Evolutionary conservation across 257 asterid species (phyloP), one percentile per base, ranked within the genome.

Genomic region (Petunia axillaris): DNA sequence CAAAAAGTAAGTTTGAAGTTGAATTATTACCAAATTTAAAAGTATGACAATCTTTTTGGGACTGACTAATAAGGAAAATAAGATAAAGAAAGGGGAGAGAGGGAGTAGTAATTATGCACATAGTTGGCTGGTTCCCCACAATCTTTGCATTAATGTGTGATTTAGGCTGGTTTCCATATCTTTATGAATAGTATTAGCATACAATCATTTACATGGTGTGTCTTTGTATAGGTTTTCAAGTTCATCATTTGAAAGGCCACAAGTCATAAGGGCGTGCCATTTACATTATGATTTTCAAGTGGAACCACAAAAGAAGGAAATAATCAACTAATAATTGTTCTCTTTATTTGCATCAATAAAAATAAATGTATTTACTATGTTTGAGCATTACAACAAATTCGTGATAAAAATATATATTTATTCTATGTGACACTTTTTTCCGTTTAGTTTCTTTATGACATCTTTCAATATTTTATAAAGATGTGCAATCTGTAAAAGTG

Each of bases 111-210:
- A 73, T 48, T 52, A 39, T 40, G 35, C 37, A 75, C 39, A 75
- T n/a, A 36, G 3, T 15, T 46, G 59, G 80, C 5, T 77, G 46
- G 59, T 16, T 77, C 41, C 48, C 41, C 71, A 59, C 58, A 71
- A 35, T 5, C 0, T 46, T 0, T 25, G 6, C 6, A 54, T 25
- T 71, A 4, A 50, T 50, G 0, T 73, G 62, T 73, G 63, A 50
- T 16, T 50, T 50, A 4, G 44, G 78, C 78, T 73, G 62, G 13
- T 50, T 50, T n/a, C 78, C 78, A 73, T 35, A 35, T 73, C 35
- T 50, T 35, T 35, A 5, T 13, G 78, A 25, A 68, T 46, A 46
- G 11, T 10, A 25, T 64, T 43, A 25, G 25, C 25, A 25, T 25
- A 25, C 25, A 25, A 25, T 10, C 44, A 71, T 71, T 25, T 25